A percentile compares a stretch with the other conserved stretches of the same genome.
Conservation (phyloP, 1,284 basidiomycete species). For the Ceratobasidium sp. region DNA sequence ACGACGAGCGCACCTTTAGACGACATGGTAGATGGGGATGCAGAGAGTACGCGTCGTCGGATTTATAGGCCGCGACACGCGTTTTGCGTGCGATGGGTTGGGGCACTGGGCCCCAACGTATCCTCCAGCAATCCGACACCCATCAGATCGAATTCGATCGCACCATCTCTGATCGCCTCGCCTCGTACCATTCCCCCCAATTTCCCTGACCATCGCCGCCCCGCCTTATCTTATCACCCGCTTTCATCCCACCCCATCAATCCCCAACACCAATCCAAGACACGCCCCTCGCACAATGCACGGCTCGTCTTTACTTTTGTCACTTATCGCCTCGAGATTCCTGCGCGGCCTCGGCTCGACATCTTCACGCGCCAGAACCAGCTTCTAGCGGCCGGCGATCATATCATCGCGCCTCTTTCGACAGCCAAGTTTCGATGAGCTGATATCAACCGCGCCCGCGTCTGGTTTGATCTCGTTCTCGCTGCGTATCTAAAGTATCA, state of each 20-base stretch:
- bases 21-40: slow-evolving; percentile 9
- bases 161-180: slow-evolving; percentile 3
- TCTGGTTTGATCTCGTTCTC: slow-evolving; percentile 6
- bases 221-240: slow-evolving; percentile 17
- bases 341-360: background rate
- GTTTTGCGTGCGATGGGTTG: slow-evolving; percentile 21
- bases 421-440: background rate
- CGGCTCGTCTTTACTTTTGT: background rate
- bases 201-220: background rate
- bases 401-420: background rate
- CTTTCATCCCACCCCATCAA: background rate
- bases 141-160: background rate
- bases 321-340: slow-evolving; percentile 6
- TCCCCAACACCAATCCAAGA: background rate
- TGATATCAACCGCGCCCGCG: no score
- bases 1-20: slow-evolving; percentile 1
- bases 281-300: background rate
- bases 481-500: background rate
- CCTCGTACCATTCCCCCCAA: slow-evolving; percentile 7
- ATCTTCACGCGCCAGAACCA: background rate
- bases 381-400: background rate
- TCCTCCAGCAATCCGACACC: background rate
- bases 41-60: background rate
- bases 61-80: slow-evolving; percentile 14
- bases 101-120: slow-evolving; percentile 11